Conservation (phyloP, 805 yeast genomes). For the Wickerhamomyces chambardii region DNA sequence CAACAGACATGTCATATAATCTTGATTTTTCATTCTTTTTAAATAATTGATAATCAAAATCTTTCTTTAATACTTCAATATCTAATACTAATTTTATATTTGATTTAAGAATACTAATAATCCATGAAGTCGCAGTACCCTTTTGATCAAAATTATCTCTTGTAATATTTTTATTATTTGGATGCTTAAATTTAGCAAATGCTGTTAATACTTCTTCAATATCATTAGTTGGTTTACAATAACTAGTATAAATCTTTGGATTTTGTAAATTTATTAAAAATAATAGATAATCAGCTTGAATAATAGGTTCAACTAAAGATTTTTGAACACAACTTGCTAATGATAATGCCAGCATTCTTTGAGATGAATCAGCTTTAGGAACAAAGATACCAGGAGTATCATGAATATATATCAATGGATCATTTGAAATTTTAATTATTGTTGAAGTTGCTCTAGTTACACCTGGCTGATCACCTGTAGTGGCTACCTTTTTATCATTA, state of each 20-base stretch:
- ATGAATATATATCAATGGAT: conserved; percentile 60
- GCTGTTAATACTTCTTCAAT: conserved; percentile 44
- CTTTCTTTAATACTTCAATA: conserved; percentile 6
- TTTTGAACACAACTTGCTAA: conserved; percentile 69
- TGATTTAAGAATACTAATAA: conserved; percentile 16
- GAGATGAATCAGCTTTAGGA: conserved; percentile 57
- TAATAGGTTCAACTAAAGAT: conserved; percentile 68
- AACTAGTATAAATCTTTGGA: conserved; percentile 23
- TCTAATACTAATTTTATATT: conserved; percentile 13
- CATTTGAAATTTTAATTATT: conserved; percentile 49
- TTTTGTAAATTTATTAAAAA: conserved; percentile 61
- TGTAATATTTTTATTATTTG: conserved; percentile 14
- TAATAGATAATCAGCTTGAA: conserved; percentile 79
- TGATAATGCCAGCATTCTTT: conserved; percentile 67
- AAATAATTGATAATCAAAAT: conserved; percentile 8
- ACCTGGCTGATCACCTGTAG: conserved; percentile 85
- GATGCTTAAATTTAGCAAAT: conserved; percentile 32
- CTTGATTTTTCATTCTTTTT: conserved; percentile 8
- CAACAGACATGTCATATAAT: conserved; percentile 7
- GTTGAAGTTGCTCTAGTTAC: conserved; percentile 78
- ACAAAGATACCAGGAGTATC: conserved; percentile 93
- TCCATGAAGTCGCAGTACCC: conserved; percentile 58
- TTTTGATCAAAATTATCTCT: conserved; percentile 35
- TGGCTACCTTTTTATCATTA: conserved; percentile 54
- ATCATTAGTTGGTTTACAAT: conserved; percentile 63